phyloP scores from a whole-genome alignment of 1,284 basidiomycete species.

The Naganishia albida region DNA sequence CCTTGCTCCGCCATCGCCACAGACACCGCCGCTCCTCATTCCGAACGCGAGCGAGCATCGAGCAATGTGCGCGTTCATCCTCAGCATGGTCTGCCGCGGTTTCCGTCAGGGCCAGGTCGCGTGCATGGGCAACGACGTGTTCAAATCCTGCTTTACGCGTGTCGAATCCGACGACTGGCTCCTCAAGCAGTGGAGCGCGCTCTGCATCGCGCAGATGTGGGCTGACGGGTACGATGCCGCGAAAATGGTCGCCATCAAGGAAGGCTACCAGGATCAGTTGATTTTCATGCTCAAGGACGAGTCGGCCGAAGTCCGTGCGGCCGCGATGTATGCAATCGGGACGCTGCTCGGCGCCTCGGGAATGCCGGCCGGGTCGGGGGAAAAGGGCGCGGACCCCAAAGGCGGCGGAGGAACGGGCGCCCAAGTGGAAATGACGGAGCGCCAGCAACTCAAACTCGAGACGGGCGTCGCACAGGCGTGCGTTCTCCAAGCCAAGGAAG shows the following conservation, averaged over 20 bases:
- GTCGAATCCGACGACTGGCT: slow-evolving; percentile 85
- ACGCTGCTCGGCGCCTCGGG: slow-evolving; percentile 91
- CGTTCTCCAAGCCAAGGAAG: slow-evolving; percentile 75
- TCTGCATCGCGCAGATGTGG: slow-evolving; percentile 96
- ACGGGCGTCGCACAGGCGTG: slow-evolving; percentile 60
- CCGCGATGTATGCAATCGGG: slow-evolving; percentile 87
- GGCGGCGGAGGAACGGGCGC: slow-evolving; percentile 85
- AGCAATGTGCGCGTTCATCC: slow-evolving; percentile 98
- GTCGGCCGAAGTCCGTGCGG: slow-evolving; percentile 88
- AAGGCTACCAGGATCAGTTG: slow-evolving; percentile 81
- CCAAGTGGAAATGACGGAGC: slow-evolving; percentile 73
- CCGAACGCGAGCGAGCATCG: slow-evolving; percentile 95
- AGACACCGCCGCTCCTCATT: slow-evolving; percentile 58
- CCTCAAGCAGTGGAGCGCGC: slow-evolving; percentile 87
- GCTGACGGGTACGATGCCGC: slow-evolving; percentile 82
- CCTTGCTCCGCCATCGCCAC: slow-evolving; percentile 59
- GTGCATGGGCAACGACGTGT: slow-evolving; percentile 80
- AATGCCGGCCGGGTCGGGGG: slow-evolving; percentile 45
- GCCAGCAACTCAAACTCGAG: slow-evolving; percentile 65
- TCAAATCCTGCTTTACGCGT: slow-evolving; percentile 83
- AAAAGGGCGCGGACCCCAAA: slow-evolving; percentile 63
- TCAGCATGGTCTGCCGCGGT: slow-evolving; percentile 87
- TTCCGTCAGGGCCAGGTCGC: slow-evolving; percentile 83
- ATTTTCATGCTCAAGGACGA: slow-evolving; percentile 81
- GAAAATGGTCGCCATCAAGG: slow-evolving; percentile 79